phyloP scores from a whole-genome alignment of 306 rosid species.

The Dalbergia oliveri region DNA sequence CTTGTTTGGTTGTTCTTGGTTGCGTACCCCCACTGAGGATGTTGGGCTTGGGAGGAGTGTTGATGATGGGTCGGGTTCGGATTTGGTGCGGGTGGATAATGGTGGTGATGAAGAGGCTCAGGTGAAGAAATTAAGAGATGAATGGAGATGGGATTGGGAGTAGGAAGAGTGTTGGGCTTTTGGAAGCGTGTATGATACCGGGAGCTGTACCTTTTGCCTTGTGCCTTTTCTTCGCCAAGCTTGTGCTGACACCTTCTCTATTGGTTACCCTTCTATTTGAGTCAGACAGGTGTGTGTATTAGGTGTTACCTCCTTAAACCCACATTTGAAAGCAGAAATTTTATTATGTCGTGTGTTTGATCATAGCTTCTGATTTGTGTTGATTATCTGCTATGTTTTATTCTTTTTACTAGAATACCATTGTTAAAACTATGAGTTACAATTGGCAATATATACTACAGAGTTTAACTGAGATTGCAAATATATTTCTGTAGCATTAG shows the following conservation, averaged over 20 bases:
- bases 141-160: slow-evolving; percentile 40
- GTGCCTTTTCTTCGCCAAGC: slow-evolving; percentile 89
- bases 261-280: slow-evolving; percentile 85
- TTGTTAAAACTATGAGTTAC: neutral
- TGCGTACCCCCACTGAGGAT: slow-evolving; percentile 76
- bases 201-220: slow-evolving; percentile 82
- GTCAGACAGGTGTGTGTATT: slow-evolving; percentile 66
- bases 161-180: slow-evolving; percentile 66
- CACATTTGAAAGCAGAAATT: too few relatives aligned
- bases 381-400: neutral
- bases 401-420: too few relatives aligned
- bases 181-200: slow-evolving; percentile 75
- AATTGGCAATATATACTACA: neutral
- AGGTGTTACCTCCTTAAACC: too few relatives aligned
- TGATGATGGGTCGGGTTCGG: slow-evolving; percentile 44
- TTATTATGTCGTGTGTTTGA: too few relatives aligned
- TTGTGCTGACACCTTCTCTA: slow-evolving; percentile 83
- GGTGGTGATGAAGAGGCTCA: slow-evolving; percentile 7
- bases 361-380: neutral
- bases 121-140: neutral
- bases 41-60: slow-evolving; percentile 52
- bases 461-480: too few relatives aligned
- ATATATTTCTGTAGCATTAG: too few relatives aligned
- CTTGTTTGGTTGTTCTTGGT: slow-evolving; percentile 68
- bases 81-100: neutral